These are phyloP conservation scores for Phaseolus coccineus DNA, from an alignment of 331 rosid species.

Conservation along the genomic window DNA sequence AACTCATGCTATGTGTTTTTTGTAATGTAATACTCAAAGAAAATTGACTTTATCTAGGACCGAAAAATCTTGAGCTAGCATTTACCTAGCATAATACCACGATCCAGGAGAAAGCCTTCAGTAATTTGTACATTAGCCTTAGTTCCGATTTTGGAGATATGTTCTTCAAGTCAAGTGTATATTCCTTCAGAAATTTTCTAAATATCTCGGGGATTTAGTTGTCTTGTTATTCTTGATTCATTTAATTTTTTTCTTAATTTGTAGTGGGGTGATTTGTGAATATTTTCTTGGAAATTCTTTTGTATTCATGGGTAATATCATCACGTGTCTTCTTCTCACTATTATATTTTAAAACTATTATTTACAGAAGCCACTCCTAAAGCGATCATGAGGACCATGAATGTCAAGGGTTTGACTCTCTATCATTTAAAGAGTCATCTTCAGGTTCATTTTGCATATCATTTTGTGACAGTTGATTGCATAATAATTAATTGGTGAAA, in stretches of 20 bases:
- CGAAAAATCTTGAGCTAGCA: background rate
- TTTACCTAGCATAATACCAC: conserved; percentile 10
- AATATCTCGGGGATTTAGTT: conserved; percentile 4
- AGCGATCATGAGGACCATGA: conserved; percentile 98
- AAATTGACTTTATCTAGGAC: background rate
- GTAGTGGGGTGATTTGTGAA: conserved; percentile 9
- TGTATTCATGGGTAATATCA: background rate
- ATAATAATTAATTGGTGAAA: conserved; percentile 30
- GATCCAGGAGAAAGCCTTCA: background rate
- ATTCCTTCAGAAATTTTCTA: background rate
- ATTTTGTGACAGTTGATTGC: background rate
- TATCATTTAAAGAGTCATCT: conserved; percentile 98
- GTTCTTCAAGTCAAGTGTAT: background rate
- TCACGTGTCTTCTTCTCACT: conserved; percentile 2
- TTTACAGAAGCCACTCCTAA: conserved; percentile 97
- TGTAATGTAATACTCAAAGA: background rate
- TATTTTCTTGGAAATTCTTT: conserved; percentile 6
- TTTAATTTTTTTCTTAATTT: background rate
- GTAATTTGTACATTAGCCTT: background rate
- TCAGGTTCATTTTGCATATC: conserved; percentile 59
- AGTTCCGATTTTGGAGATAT: too few relatives aligned
- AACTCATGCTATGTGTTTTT: background rate
- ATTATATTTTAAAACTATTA: conserved; percentile 26
- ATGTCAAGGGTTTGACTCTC: conserved; percentile 96
- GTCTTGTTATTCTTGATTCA: conserved; percentile 1